A percentile compares a stretch with the other conserved stretches of the same genome.
Evolutionary conservation across 345 rosid genomes (phyloP).

Genomic region (Barbarea vulgaris): DNA sequence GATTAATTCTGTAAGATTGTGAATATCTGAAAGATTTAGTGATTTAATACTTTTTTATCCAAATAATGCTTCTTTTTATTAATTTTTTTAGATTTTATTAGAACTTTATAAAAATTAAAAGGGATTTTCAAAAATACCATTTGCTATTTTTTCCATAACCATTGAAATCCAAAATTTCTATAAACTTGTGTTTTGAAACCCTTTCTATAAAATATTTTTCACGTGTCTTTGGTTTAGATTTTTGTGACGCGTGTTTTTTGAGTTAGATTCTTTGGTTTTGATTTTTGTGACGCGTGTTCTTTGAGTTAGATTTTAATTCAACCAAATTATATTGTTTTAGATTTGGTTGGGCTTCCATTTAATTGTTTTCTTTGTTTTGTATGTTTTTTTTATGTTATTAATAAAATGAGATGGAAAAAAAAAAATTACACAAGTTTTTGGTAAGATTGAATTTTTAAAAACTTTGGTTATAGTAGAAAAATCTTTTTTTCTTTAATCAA

Average conservation of each 20-base stretch:
- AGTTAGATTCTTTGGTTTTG: too few species aligned
- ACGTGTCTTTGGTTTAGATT: too few species aligned
- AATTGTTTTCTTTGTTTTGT: too few species aligned
- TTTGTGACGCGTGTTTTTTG: too few species aligned
- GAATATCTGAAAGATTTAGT: background rate
- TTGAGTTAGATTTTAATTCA: too few species aligned
- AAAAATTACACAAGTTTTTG: background rate
- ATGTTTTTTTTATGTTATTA: too few species aligned
- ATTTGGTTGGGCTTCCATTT: too few species aligned
- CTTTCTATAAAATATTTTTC: background rate
- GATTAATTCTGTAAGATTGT: background rate
- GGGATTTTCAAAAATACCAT: background rate
- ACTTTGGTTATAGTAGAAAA: background rate
- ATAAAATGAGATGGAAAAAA: too few species aligned
- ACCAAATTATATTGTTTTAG: too few species aligned
- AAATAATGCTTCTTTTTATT: slow-evolving; percentile 6
- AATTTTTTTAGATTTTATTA: background rate
- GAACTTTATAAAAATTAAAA: background rate
- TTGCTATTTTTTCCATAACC: background rate
- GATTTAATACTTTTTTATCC: background rate
- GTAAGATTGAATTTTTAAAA: background rate
- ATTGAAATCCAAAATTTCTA: background rate
- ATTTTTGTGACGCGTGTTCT: too few species aligned
- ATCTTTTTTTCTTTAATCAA: too few species aligned
- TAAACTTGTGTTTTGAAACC: background rate